Percentiles rank a stretch among this genome's conserved stretches.
These are phyloP conservation scores for Kazachstania africana DNA, from an alignment of 805 yeast species.

Conservation along the genomic window DNA sequence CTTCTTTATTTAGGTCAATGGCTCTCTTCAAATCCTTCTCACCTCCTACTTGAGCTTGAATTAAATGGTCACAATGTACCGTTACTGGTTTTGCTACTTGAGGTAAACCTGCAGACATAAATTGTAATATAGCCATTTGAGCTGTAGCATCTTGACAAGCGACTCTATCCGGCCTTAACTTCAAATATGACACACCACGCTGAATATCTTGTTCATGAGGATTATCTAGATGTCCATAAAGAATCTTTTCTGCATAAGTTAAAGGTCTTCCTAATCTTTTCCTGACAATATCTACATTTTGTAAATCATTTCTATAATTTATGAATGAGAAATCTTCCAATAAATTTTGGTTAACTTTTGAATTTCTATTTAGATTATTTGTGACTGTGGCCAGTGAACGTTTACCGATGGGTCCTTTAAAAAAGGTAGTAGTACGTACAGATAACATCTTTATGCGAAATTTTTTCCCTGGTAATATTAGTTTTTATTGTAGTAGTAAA, in stretches of 20 bases:
- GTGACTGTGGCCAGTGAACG: constrained; percentile 34
- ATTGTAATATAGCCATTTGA: constrained; percentile 94
- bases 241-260: constrained; percentile 89
- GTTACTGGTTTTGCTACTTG: constrained; percentile 90
- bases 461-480: too few relatives aligned
- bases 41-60: constrained; percentile 92
- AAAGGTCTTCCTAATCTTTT: constrained; percentile 76
- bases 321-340: constrained; percentile 76
- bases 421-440: constrained; percentile 19
- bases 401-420: constrained; percentile 11
- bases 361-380: constrained; percentile 40
- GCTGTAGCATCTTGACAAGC: constrained; percentile 99
- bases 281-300: constrained; percentile 77
- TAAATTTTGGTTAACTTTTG: constrained; percentile 70
- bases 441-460: constrained; percentile 26
- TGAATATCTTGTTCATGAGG: constrained; percentile 77
- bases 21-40: constrained; percentile 76
- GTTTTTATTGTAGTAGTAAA: too few relatives aligned
- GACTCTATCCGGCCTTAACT: constrained; percentile 93
- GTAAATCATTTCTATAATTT: constrained; percentile 82
- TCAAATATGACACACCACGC: constrained; percentile 85
- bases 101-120: constrained; percentile 90
- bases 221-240: constrained; percentile 89
- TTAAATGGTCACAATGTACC: constrained; percentile 95
- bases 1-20: constrained; percentile 83